Conservation (phyloP, 495 filamentous ascomycete species). For the Penicillium coprophilum region DNA sequence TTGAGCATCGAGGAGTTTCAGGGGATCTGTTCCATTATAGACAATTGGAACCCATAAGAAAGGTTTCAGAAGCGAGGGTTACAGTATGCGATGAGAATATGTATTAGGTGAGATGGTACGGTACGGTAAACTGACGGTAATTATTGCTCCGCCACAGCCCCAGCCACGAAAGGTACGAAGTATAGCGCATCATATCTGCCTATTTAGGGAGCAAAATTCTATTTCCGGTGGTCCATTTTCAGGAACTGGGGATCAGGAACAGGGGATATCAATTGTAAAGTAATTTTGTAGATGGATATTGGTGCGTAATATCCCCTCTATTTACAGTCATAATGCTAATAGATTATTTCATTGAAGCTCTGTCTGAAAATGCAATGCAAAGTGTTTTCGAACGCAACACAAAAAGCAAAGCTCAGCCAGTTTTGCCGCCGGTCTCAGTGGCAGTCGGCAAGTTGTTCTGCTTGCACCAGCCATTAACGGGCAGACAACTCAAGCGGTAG, state of each 20-base stretch:
- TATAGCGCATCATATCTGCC: background rate
- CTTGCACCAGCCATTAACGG: constrained; percentile 77
- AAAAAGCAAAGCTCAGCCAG: background rate
- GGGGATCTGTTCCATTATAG: constrained; percentile 12
- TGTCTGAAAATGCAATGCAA: constrained; percentile 1
- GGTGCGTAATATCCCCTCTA: constrained; percentile 9
- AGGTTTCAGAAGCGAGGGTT: background rate
- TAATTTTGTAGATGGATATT: background rate
- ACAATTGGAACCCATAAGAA: background rate
- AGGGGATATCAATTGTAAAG: background rate
- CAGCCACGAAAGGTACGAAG: constrained; percentile 1
- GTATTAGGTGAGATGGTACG: constrained; percentile 9
- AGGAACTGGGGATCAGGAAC: background rate
- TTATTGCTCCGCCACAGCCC: constrained; percentile 6
- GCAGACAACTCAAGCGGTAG: constrained; percentile 87
- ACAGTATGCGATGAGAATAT: constrained; percentile 1
- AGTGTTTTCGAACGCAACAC: background rate
- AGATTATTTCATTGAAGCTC: constrained; percentile 4
- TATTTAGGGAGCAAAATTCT: background rate
- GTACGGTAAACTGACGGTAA: constrained; percentile 1
- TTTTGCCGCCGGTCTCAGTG: background rate
- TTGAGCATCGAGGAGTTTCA: constrained; percentile 22
- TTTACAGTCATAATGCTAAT: constrained; percentile 17
- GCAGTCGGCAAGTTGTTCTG: constrained; percentile 51
- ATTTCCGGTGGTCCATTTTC: background rate